Evolutionary conservation across 2,329 filamentous ascomycete species (phyloP).

Genomic region (Pyricularia grisea): DNA sequence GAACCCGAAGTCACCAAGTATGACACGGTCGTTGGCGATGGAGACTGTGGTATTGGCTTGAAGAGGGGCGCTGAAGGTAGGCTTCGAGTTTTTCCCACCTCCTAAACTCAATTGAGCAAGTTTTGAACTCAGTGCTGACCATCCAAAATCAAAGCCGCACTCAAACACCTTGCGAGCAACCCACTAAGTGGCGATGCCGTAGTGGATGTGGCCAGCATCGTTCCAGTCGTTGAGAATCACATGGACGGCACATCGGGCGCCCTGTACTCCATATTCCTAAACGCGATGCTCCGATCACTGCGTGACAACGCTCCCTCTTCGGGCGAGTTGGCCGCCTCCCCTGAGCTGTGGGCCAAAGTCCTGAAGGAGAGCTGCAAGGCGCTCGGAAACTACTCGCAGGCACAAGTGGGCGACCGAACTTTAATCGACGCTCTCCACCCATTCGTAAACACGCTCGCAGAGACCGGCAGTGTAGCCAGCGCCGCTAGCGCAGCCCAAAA

Average conservation of each 20-base stretch:
- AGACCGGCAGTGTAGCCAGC: slow-evolving; percentile 56
- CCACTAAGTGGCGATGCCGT: slow-evolving; percentile 41
- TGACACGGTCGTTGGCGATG: slow-evolving; percentile 80
- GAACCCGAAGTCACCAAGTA: slow-evolving; percentile 65
- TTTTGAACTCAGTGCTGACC: background rate
- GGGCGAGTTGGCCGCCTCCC: slow-evolving; percentile 21
- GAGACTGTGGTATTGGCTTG: slow-evolving; percentile 80
- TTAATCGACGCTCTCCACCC: slow-evolving; percentile 81
- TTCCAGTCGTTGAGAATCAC: slow-evolving; percentile 42
- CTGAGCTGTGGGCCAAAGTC: slow-evolving; percentile 49
- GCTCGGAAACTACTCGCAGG: slow-evolving; percentile 76
- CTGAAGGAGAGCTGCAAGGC: slow-evolving; percentile 61
- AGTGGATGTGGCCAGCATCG: slow-evolving; percentile 41
- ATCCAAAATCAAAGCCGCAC: slow-evolving; percentile 29
- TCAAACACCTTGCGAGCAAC: slow-evolving; percentile 35
- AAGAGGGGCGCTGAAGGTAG: slow-evolving; percentile 75
- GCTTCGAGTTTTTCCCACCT: slow-evolving; percentile 9
- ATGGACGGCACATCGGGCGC: slow-evolving; percentile 57
- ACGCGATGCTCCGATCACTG: slow-evolving; percentile 63
- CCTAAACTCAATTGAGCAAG: background rate
- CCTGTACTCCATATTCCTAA: slow-evolving; percentile 75
- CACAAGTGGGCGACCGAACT: slow-evolving; percentile 77
- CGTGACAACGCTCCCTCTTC: slow-evolving; percentile 24
- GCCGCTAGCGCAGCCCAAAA: slow-evolving; percentile 68
- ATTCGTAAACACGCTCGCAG: slow-evolving; percentile 64